A percentile compares a stretch with the other conserved stretches of the same genome.
Conservation (phyloP, 2,329 filamentous ascomycete species). For the Neonectria sp. region DNA sequence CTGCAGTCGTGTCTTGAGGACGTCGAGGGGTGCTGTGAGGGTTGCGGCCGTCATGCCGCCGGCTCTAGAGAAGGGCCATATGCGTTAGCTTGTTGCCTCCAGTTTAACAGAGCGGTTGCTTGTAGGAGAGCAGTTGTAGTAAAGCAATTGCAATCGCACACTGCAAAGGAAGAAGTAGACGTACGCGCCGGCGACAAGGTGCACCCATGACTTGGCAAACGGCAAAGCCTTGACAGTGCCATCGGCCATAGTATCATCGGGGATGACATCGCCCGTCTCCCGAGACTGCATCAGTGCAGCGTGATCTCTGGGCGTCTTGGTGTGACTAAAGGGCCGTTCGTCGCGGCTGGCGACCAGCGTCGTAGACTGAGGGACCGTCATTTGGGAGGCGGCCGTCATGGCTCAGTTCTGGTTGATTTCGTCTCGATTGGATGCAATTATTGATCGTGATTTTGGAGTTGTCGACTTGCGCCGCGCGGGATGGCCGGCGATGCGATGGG, state of each 20-base stretch:
- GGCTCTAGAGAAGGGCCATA: slow-evolving; percentile 65
- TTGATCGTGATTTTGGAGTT: slow-evolving; percentile 8
- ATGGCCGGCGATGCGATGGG: slow-evolving; percentile 7
- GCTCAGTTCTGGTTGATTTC: slow-evolving; percentile 8
- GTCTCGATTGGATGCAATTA: neutral
- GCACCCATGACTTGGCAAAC: slow-evolving; percentile 87
- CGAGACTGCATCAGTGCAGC: slow-evolving; percentile 70
- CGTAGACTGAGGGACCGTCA: slow-evolving; percentile 51
- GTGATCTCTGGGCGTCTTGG: slow-evolving; percentile 51
- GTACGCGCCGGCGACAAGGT: slow-evolving; percentile 92
- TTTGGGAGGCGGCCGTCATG: slow-evolving; percentile 36
- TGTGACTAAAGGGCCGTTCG: slow-evolving; percentile 51
- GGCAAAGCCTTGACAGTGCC: slow-evolving; percentile 60
- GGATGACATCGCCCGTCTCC: slow-evolving; percentile 71
- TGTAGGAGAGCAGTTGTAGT: neutral
- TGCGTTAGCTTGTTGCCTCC: slow-evolving; percentile 33
- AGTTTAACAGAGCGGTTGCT: neutral
- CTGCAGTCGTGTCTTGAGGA: slow-evolving; percentile 93
- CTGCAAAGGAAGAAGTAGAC: slow-evolving; percentile 47
- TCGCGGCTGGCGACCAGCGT: slow-evolving; percentile 51
- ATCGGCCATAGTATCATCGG: slow-evolving; percentile 56
- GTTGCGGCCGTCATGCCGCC: slow-evolving; percentile 93
- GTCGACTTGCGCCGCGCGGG: slow-evolving; percentile 15
- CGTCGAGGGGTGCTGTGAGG: slow-evolving; percentile 95
- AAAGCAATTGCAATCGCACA: slow-evolving; percentile 2